These are phyloP conservation scores for Botrytis byssoidea DNA, from an alignment of 2,329 filamentous ascomycete species.

Conservation along the genomic window DNA sequence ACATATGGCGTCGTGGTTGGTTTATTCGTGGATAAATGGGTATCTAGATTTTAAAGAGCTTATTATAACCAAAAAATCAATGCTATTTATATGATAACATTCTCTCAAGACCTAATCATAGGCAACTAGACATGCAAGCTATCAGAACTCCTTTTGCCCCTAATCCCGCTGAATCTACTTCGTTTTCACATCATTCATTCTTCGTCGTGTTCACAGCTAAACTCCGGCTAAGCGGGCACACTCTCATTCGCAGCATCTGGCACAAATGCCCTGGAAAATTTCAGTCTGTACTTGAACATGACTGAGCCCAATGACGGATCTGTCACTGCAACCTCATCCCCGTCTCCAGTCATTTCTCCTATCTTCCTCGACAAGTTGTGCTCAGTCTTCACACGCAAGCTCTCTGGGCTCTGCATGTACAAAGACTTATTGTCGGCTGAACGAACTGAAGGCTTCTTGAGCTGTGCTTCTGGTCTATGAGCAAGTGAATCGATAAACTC, in stretches of 20 bases:
- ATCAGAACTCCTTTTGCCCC: constrained; percentile 12
- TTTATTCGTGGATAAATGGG: constrained; percentile 23
- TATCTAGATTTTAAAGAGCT: constrained; percentile 25
- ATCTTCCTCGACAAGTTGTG: constrained; percentile 80
- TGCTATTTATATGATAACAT: constrained; percentile 8
- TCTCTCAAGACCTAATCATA: constrained; percentile 9
- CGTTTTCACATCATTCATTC: constrained; percentile 6
- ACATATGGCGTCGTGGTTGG: constrained; percentile 33
- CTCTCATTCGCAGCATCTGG: neutral
- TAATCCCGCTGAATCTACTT: neutral
- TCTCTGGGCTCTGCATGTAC: constrained; percentile 82
- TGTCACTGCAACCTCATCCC: constrained; percentile 87
- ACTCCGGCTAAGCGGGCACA: neutral
- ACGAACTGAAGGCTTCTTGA: constrained; percentile 89
- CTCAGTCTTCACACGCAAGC: constrained; percentile 79
- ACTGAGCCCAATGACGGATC: constrained; percentile 75
- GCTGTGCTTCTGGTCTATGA: constrained; percentile 80
- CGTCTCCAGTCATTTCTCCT: constrained; percentile 70
- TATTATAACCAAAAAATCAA: constrained; percentile 14
- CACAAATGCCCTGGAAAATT: constrained; percentile 31
- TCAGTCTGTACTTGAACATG: constrained; percentile 38
- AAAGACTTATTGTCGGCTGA: constrained; percentile 79
- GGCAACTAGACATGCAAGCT: constrained; percentile 7
- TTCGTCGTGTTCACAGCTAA: neutral
- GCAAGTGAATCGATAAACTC: constrained; percentile 85